Evolutionary conservation across 257 asterid species (phyloP).

Genomic region (Salvia miltiorrhiza): DNA sequence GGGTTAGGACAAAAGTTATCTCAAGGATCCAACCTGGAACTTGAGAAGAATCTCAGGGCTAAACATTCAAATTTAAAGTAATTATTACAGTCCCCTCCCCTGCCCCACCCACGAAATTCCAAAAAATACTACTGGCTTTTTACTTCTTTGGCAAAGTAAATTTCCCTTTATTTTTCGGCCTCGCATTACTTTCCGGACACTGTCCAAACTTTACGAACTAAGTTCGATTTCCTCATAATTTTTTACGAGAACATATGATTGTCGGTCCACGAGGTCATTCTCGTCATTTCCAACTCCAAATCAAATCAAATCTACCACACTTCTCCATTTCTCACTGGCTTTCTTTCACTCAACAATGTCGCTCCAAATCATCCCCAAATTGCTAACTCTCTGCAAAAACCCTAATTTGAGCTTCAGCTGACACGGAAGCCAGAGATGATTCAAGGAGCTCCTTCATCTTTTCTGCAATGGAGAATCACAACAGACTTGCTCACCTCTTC

Average conservation of each 20-base stretch:
- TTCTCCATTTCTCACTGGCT: constrained; percentile 20
- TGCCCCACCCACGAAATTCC: constrained; percentile 7
- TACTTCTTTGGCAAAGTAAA: background rate
- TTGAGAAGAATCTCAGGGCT: constrained; percentile 33
- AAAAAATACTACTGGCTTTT: background rate
- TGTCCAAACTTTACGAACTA: constrained; percentile 29
- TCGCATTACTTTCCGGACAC: constrained; percentile 2
- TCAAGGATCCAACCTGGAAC: constrained; percentile 43
- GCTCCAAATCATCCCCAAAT: constrained; percentile 33
- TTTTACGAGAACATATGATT: constrained; percentile 19
- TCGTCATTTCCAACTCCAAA: constrained; percentile 31
- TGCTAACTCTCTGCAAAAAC: constrained; percentile 12
- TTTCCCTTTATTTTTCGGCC: background rate
- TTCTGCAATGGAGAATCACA: constrained; percentile 52
- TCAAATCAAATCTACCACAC: constrained; percentile 26
- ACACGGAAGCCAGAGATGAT: constrained; percentile 54
- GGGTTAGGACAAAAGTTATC: constrained; percentile 28
- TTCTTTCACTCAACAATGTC: constrained; percentile 24
- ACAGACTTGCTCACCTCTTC: constrained; percentile 33
- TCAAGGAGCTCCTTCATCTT: constrained; percentile 29
- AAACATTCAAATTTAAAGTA: constrained; percentile 5
- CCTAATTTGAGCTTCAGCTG: constrained; percentile 29
- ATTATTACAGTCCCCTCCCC: background rate
- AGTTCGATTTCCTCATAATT: constrained; percentile 12
- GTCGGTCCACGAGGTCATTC: constrained; percentile 59